Base-by-base conservation (phyloP, 768 basidiomycete genomes). In the Tremella mesenterica region DNA sequence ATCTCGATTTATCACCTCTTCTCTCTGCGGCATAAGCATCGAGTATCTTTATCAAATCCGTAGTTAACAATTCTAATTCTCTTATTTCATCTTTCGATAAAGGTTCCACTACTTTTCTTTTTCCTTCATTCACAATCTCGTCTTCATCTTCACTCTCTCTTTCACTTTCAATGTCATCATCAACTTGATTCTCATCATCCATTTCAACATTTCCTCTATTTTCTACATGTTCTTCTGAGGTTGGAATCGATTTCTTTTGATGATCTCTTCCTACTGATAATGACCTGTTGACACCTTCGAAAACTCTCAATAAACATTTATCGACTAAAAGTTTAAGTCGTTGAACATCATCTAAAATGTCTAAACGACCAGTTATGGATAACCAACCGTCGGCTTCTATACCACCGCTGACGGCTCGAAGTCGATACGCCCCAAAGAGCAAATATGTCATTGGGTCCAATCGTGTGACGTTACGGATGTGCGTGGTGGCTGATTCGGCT, bases 321-420 rank as follows among this genome's bases (percentile, higher is more conserved):
- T 93, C 88, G 78, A 92, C 81, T 61, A 85, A 75, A 18, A 74
- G 77, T 74, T 90, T 91, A 65, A 96, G 75, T 12, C 81, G 79
- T 69, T 85, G 84, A n/a, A 93, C 76, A 58, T 89, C 83, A 66
- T 92, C 88, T 63, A 95, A 73, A 1, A 81, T 80, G 62, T 84
- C 79, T 46, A 84, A 61, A 57, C 84, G 81, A 34, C 86, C 86
- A 2, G 57, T 51, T 31, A 84, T 78, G 20, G 90, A 88, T 10
- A 96, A 75, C 91, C 92, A 96, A 39, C 81, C 82, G 65, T 96
- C 92, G 65, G 88, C 91, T 64, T 85, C 83, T 46, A 96, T 71
- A 5, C 89, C 88, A 16, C 80, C 79, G 33, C 82, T 79, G 0
- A 81, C 81, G 36, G 85, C 81, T 55, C 81, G 74, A 27, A 91